These are phyloP conservation scores for Sporisorium scitamineum DNA, from an alignment of 1,284 basidiomycete species.

Conservation along the genomic window DNA sequence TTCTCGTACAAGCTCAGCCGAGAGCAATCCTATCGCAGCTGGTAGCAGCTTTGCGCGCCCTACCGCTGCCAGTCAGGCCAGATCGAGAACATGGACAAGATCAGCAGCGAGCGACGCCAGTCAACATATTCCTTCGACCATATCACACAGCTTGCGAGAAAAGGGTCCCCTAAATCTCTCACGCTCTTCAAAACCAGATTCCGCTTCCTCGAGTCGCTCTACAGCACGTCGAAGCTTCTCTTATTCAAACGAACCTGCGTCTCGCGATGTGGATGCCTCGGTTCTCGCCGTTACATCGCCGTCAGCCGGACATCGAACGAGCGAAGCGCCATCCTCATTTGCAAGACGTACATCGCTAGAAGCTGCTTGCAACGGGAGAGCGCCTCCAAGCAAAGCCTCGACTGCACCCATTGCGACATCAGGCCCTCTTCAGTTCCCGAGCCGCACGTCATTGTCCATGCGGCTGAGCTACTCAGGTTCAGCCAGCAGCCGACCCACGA, in stretches of 20 bases:
- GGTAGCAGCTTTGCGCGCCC: slow-evolving; percentile 49
- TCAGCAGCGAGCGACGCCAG: slow-evolving; percentile 34
- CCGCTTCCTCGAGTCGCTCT: slow-evolving; percentile 20
- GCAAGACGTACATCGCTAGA: slow-evolving; percentile 25
- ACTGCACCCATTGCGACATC: background rate
- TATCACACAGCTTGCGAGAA: slow-evolving; percentile 11
- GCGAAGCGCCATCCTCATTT: slow-evolving; percentile 1
- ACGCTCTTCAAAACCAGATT: slow-evolving; percentile 15
- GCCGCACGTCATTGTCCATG: slow-evolving; percentile 36
- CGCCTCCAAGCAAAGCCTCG: slow-evolving; percentile 10
- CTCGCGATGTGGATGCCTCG: slow-evolving; percentile 8
- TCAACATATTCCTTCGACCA: slow-evolving; percentile 2
- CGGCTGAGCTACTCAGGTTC: slow-evolving; percentile 40
- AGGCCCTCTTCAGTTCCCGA: slow-evolving; percentile 39
- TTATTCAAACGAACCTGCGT: slow-evolving; percentile 21
- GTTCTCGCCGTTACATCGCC: slow-evolving; percentile 1
- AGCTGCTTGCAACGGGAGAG: slow-evolving; percentile 11
- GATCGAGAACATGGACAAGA: slow-evolving; percentile 32
- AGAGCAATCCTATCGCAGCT: slow-evolving; percentile 3
- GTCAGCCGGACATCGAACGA: background rate
- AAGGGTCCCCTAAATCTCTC: background rate
- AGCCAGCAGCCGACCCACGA: slow-evolving; percentile 25
- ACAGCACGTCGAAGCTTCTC: slow-evolving; percentile 37
- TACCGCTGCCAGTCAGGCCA: slow-evolving; percentile 54
- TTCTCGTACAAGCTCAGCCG: slow-evolving; percentile 18